Evolutionary conservation across 2,329 filamentous ascomycete species (phyloP), one percentile per base, ranked within the genome.

Genomic region (Colletotrichum graminicola): DNA sequence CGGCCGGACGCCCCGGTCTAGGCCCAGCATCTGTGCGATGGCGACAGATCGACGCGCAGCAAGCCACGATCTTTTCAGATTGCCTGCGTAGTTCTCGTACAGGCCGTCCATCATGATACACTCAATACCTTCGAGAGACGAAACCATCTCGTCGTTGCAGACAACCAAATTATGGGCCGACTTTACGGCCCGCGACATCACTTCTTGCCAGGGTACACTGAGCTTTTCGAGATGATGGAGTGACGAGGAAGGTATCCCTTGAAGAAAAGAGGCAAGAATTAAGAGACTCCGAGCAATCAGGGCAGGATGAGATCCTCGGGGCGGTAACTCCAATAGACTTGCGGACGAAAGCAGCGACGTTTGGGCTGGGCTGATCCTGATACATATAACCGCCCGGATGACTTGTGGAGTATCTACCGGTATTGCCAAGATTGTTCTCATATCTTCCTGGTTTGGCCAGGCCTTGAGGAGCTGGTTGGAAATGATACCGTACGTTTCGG

Each of bases 71-170:
- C 80, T 79, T 0, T 84, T 82, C 3, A 87, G 77, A 36, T 84
- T 81, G 1, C 87, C 87, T 0, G 77, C 76, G 36, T 87, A 87
- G 36, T 82, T 83, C 8, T 84, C 78, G 73, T 83, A 86, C 29
- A 86, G 78, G 16, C 79, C 80, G 72, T 87, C 83, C 0, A 88
- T 78, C 73, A 87, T 79, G n/a, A 89, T 73, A 62, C 84, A 86
- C 69, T 88, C 84, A 7, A 88, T 75, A 0, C 85, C 84, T 63
- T 88, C 85, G 1, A 87, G 49, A 0, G 82, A 84, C 32, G 77
- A 78, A 0, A 84, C 74, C 0, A 89, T 75, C 2, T 84, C 82
- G 62, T 88, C 84, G 34, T 87, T 82, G 18, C 79, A 80, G 0
- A 84, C 85, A 1, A 89, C 82, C 10, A 80, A 73, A 6, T 75